phyloP scores from a whole-genome alignment of 2,329 filamentous ascomycete species.

The Thielaviopsis musarum region DNA sequence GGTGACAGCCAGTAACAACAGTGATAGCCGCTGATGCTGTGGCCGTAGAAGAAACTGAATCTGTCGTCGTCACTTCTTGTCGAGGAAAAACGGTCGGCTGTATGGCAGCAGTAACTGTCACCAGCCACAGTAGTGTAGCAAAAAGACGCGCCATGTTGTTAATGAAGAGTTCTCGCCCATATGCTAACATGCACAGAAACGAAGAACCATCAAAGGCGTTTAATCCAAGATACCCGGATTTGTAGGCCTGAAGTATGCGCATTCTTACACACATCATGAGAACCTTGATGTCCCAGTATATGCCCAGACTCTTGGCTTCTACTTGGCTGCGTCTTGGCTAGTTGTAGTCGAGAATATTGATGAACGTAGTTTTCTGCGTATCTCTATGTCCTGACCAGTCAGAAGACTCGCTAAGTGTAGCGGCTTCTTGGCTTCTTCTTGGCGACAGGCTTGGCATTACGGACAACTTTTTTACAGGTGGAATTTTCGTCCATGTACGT shows the following conservation, averaged over 20 bases:
- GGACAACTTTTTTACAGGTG: neutral
- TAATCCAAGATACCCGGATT: neutral
- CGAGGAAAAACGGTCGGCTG: neutral
- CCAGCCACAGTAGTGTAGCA: neutral
- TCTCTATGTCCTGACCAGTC: neutral
- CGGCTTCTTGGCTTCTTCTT: constrained; percentile 1
- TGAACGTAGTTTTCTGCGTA: neutral
- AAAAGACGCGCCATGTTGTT: neutral
- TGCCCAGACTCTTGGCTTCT: neutral
- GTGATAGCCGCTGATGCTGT: neutral
- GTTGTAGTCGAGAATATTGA: neutral
- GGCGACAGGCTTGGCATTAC: neutral
- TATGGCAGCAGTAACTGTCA: neutral
- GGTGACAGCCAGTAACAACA: neutral
- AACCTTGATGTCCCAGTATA: constrained; percentile 1
- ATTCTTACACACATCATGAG: neutral
- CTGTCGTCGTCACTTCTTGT: neutral
- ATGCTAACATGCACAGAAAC: too few relatives aligned
- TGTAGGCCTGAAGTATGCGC: neutral
- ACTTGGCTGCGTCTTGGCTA: constrained; percentile 3
- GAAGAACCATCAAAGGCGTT: neutral
- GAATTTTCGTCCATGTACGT: neutral
- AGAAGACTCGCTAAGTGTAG: neutral
- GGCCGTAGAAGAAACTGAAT: neutral
- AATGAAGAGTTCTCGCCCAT: neutral